These are phyloP conservation scores for Quercus phellos DNA, from an alignment of 331 rosid species.

Conservation along the genomic window DNA sequence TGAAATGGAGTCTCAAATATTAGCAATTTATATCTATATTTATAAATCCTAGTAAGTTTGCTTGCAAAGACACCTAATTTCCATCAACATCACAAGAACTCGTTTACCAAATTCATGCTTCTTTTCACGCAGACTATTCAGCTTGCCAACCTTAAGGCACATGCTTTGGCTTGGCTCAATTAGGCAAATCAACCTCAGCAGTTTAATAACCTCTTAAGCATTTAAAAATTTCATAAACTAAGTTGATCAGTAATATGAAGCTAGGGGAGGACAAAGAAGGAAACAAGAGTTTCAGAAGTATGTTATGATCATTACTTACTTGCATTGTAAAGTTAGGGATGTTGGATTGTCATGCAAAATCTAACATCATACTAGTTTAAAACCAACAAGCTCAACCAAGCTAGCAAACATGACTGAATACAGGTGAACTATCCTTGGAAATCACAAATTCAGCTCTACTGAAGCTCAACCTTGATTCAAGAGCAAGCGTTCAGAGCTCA, in stretches of 20 bases:
- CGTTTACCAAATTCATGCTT: background rate
- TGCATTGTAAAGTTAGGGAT: background rate
- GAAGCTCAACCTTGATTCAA: background rate
- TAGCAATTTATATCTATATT: background rate
- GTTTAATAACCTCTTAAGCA: background rate
- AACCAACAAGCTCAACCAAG: background rate
- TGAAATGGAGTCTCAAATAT: slow-evolving; percentile 14
- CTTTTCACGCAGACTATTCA: background rate
- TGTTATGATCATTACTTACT: background rate
- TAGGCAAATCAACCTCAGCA: background rate
- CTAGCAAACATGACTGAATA: background rate
- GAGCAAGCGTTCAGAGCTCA: background rate
- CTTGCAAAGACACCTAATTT: background rate
- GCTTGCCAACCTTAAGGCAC: background rate
- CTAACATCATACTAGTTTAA: background rate
- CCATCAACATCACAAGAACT: background rate
- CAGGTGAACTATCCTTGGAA: background rate
- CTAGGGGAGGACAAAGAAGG: background rate
- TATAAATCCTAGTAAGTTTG: slow-evolving; percentile 19
- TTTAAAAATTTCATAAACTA: background rate
- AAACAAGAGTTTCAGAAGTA: background rate
- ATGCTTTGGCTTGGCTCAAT: background rate
- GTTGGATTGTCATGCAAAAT: background rate
- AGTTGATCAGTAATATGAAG: background rate
- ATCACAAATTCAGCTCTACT: background rate